A percentile compares a stretch with the other conserved stretches of the same genome.
Conservation (phyloP, 208 protist genomes). For the Leishmania martiniquensis region DNA sequence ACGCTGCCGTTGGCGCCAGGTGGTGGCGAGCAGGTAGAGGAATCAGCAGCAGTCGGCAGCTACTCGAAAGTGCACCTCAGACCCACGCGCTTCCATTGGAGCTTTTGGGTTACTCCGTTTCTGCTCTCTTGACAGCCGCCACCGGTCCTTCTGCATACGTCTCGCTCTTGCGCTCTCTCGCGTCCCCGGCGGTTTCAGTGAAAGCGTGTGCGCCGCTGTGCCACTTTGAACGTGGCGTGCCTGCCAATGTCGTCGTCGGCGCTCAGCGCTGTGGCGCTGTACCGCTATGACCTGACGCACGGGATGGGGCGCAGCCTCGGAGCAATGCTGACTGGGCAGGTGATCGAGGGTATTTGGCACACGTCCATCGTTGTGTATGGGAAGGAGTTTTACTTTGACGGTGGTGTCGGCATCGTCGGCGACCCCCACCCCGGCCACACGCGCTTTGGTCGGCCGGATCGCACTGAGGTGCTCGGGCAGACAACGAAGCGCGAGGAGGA, state of each 20-base stretch:
- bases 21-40: no score
- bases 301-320: conserved; percentile 88
- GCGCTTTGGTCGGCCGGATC: conserved; percentile 78
- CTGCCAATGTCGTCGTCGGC: not conserved
- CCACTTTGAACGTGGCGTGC: not conserved
- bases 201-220: not conserved
- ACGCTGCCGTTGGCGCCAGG: not conserved
- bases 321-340: conserved; percentile 76
- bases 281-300: conserved; percentile 94
- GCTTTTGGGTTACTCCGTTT: not conserved
- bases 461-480: conserved; percentile 58
- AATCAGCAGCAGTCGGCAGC: no score
- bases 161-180: not conserved
- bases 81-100: not conserved
- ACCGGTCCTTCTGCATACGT: not conserved
- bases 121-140: not conserved
- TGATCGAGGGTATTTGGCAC: conserved; percentile 95
- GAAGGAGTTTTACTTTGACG: conserved; percentile 94
- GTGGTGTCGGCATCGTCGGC: conserved; percentile 77
- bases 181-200: not conserved
- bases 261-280: conserved; percentile 64
- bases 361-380: conserved; percentile 93
- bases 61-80: no score
- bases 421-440: conserved; percentile 56
- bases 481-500: conserved; percentile 62